A percentile compares a stretch with the other conserved stretches of the same genome.
Conservation (phyloP, 116 monocot genomes). For the Posidonia oceanica region DNA sequence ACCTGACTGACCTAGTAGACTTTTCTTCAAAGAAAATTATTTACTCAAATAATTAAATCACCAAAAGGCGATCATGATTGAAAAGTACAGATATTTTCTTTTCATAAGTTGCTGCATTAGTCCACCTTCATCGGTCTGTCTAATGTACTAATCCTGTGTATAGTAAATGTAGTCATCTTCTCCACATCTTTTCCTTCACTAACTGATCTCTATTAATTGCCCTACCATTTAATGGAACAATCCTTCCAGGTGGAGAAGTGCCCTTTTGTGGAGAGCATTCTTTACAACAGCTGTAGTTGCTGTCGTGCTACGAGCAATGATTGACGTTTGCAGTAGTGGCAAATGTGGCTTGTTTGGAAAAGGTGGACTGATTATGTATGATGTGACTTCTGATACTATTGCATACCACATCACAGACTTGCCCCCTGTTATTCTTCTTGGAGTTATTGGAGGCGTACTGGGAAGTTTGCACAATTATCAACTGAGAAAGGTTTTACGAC, state of each 20-base stretch:
- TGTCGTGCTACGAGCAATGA: slow-evolving; percentile 65
- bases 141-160: too few species aligned
- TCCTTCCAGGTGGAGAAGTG: slow-evolving; percentile 71
- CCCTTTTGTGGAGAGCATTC: slow-evolving; percentile 86
- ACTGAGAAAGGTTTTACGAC: slow-evolving; percentile 50
- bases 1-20: too few species aligned
- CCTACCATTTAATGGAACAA: neutral
- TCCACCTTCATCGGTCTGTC: too few species aligned
- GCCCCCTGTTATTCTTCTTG: slow-evolving; percentile 67
- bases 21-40: too few species aligned
- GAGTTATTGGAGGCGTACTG: slow-evolving; percentile 70
- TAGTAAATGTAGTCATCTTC: neutral
- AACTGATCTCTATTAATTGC: neutral
- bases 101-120: too few species aligned
- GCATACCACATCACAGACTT: slow-evolving; percentile 57
- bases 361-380: slow-evolving; percentile 94
- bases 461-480: slow-evolving; percentile 81
- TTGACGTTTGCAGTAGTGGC: slow-evolving; percentile 68
- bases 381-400: slow-evolving; percentile 57
- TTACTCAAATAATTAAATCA: too few species aligned
- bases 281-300: slow-evolving; percentile 88
- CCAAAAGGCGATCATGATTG: too few species aligned
- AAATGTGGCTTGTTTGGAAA: slow-evolving; percentile 90
- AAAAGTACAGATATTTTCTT: too few species aligned
- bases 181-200: neutral